Evolutionary conservation across 1,139 yeast genomes (phyloP).

Genomic region (Debaryomyces udenii): DNA sequence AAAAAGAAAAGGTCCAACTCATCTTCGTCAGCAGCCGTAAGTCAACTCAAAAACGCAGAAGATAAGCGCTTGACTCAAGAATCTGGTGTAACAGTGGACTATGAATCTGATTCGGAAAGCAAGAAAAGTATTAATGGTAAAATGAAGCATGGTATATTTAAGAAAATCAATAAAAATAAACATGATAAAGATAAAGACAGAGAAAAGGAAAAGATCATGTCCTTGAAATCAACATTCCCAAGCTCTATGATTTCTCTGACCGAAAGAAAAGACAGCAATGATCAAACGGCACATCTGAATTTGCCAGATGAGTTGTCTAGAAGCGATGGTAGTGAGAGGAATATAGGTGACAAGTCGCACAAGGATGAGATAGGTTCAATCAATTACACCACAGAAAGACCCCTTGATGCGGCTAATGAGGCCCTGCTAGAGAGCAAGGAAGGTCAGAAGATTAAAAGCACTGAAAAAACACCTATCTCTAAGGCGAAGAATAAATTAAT

Average conservation of each 20-base stretch:
- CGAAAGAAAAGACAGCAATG: conserved; percentile 8
- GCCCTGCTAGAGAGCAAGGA: conserved; percentile 14
- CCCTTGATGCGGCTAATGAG: conserved; percentile 1
- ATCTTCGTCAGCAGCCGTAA: conserved; percentile 8
- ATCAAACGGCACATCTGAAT: conserved; percentile 1
- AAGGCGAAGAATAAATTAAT: conserved; percentile 8
- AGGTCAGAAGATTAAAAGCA: conserved; percentile 14
- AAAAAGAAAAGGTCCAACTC: conserved; percentile 40
- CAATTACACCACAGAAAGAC: too few species aligned
- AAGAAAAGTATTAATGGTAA: conserved; percentile 20
- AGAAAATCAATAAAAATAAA: conserved; percentile 19
- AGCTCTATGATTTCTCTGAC: conserved; percentile 15
- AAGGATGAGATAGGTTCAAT: too few species aligned
- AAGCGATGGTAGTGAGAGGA: background rate
- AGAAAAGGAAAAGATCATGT: conserved; percentile 17
- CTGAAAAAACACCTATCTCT: conserved; percentile 11
- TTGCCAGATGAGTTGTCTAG: conserved; percentile 11
- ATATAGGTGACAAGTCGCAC: too few species aligned
- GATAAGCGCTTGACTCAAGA: conserved; percentile 12
- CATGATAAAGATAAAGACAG: conserved; percentile 15
- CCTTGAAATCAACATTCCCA: conserved; percentile 15
- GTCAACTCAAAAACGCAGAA: conserved; percentile 3
- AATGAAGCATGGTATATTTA: conserved; percentile 24
- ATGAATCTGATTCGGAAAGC: conserved; percentile 34
- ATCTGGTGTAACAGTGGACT: conserved; percentile 31